These are phyloP conservation scores for Epicoccum nigrum DNA, from an alignment of 2,329 filamentous ascomycete species.

Conservation along the genomic window DNA sequence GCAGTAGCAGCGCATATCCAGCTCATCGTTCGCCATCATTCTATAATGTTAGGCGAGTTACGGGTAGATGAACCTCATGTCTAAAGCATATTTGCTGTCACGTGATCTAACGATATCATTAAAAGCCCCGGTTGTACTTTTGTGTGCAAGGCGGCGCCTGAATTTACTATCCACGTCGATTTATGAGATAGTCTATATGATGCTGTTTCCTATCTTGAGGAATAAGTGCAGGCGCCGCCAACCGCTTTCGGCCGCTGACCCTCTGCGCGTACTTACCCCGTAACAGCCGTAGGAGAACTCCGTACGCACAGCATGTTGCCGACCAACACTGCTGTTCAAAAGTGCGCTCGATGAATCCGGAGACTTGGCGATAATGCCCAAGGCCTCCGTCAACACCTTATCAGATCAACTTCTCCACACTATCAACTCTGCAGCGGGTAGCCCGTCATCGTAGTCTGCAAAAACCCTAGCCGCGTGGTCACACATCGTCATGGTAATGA, in stretches of 20 bases:
- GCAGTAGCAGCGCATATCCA: no score
- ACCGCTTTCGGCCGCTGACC: slow-evolving; percentile 6
- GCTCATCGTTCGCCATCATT: no score
- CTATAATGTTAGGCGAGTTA: no score
- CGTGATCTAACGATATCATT: no score
- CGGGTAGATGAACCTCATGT: no score
- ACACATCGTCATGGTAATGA: slow-evolving; percentile 10
- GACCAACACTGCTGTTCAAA: no score
- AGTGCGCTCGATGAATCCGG: neutral
- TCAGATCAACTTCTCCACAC: slow-evolving; percentile 13
- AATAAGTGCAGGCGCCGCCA: slow-evolving; percentile 4
- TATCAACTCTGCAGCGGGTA: neutral
- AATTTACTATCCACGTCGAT: neutral
- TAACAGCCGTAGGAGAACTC: no score
- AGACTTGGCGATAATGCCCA: slow-evolving; percentile 9
- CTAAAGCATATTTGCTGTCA: no score
- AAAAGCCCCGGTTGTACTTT: no score
- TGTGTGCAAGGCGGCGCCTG: no score
- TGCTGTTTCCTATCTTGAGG: neutral
- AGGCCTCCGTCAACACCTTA: slow-evolving; percentile 2
- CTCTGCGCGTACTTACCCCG: no score
- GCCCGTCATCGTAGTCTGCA: neutral
- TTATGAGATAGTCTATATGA: neutral
- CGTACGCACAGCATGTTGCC: no score
- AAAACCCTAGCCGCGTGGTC: neutral